phyloP scores from a whole-genome alignment of 345 rosid genomes.

The Lumnitzera littorea region DNA sequence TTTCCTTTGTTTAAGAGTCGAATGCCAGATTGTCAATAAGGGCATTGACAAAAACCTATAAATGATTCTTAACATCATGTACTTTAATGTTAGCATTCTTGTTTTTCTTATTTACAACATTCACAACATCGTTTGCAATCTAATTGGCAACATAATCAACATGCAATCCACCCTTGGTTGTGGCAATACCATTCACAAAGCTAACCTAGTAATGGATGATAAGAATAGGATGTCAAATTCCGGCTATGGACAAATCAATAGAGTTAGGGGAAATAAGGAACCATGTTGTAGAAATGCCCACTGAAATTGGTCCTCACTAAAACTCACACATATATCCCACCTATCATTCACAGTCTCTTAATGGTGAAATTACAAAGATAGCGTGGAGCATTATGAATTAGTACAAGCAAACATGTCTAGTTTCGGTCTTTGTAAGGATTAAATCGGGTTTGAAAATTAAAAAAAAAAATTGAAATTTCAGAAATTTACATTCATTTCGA shows the following conservation, averaged over 20 bases:
- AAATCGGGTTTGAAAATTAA: too few relatives aligned
- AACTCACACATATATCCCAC: conserved; percentile 81
- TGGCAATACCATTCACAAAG: conserved; percentile 65
- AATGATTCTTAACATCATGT: conserved; percentile 73
- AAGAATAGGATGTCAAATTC: too few relatives aligned
- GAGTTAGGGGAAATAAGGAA: too few relatives aligned
- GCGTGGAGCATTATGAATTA: too few relatives aligned
- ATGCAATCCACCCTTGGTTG: conserved; percentile 97
- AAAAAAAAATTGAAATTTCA: too few relatives aligned
- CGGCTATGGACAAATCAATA: too few relatives aligned
- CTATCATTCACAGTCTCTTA: conserved; percentile 63
- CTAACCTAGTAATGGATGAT: conserved; percentile 25
- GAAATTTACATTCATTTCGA: too few relatives aligned
- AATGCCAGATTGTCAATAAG: conserved; percentile 98
- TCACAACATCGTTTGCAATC: conserved; percentile 68
- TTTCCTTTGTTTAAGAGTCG: conserved; percentile 98
- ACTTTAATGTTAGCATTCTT: conserved; percentile 72
- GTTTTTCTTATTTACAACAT: conserved; percentile 72
- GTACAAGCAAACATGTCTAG: too few relatives aligned
- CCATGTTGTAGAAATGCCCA: conserved; percentile 23
- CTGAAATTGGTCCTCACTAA: conserved; percentile 92
- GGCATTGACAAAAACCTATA: conserved; percentile 96
- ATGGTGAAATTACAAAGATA: too few relatives aligned
- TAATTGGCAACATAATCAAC: conserved; percentile 90
- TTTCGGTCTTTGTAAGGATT: too few relatives aligned